Conservation (phyloP, 1,139 yeast species). For the Diutina sp. region DNA sequence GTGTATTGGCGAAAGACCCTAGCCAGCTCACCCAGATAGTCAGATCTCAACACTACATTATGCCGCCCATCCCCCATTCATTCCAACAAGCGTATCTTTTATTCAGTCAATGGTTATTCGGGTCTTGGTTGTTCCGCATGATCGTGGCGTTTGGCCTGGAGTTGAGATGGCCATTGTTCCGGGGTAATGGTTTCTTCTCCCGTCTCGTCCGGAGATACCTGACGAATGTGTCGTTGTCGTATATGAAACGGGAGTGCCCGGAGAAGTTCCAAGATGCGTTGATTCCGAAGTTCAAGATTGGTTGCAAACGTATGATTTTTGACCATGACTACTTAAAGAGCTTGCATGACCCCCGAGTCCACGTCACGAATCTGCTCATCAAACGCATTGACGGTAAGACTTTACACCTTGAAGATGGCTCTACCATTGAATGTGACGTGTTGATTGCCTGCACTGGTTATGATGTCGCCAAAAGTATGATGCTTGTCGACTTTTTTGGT, state of each 20-base stretch:
- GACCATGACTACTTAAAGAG: conserved; percentile 25
- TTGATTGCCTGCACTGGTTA: conserved; percentile 36
- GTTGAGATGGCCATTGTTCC: conserved; percentile 21
- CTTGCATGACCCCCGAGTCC: conserved; percentile 19
- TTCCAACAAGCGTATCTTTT: conserved; percentile 13
- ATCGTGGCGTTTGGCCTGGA: conserved; percentile 21
- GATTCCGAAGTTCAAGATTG: conserved; percentile 27
- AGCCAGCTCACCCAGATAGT: conserved; percentile 20
- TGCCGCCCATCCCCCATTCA: conserved; percentile 27
- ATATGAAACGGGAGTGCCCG: conserved; percentile 21
- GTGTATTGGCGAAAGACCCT: conserved; percentile 18
- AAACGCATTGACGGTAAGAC: conserved; percentile 16
- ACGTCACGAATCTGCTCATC: conserved; percentile 15
- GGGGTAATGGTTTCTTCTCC: conserved; percentile 17
- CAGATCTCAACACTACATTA: conserved; percentile 26
- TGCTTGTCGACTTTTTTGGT: conserved; percentile 15
- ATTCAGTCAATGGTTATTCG: conserved; percentile 13
- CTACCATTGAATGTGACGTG: conserved; percentile 21
- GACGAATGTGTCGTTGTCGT: conserved; percentile 10
- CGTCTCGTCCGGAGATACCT: conserved; percentile 16
- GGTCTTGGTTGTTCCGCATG: conserved; percentile 17
- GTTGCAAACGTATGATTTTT: conserved; percentile 30
- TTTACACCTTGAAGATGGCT: conserved; percentile 19
- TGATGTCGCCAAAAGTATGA: conserved; percentile 1
- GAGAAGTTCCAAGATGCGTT: conserved; percentile 18